Evolutionary conservation across 176 grass and related monocot species (phyloP).

Genomic region (Raddia guianensis): DNA sequence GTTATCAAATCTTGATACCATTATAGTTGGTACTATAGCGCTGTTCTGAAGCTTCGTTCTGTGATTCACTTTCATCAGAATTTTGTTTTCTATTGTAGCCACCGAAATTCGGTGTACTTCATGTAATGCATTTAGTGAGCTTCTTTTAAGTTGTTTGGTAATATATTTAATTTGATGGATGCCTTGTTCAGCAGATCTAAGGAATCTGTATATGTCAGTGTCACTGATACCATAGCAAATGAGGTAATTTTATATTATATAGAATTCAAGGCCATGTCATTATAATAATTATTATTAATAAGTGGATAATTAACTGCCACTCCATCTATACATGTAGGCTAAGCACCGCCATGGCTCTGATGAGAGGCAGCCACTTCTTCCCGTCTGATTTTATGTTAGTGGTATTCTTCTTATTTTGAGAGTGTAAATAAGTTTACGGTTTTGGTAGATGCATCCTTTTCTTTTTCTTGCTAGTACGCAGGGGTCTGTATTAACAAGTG

Average conservation of each 20-base stretch:
- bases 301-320: background rate
- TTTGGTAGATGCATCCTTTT: background rate
- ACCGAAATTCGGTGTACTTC: background rate
- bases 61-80: background rate
- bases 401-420: constrained; percentile 31
- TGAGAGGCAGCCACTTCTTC: constrained; percentile 77
- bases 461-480: background rate
- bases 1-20: constrained; percentile 4
- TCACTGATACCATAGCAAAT: constrained; percentile 52
- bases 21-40: background rate
- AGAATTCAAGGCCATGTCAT: background rate
- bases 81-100: background rate
- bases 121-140: background rate
- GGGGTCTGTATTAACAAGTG: background rate
- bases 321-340: constrained; percentile 55
- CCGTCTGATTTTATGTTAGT: constrained; percentile 59
- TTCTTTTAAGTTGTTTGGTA: constrained; percentile 10
- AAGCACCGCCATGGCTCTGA: constrained; percentile 69
- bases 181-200: constrained; percentile 54
- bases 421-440: background rate
- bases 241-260: constrained; percentile 56
- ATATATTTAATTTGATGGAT: constrained; percentile 39
- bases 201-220: constrained; percentile 52
- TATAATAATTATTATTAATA: background rate
- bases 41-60: constrained; percentile 20